These are phyloP conservation scores for Termitomyces sp. DNA, from an alignment of 768 basidiomycete species.

Conservation along the genomic window DNA sequence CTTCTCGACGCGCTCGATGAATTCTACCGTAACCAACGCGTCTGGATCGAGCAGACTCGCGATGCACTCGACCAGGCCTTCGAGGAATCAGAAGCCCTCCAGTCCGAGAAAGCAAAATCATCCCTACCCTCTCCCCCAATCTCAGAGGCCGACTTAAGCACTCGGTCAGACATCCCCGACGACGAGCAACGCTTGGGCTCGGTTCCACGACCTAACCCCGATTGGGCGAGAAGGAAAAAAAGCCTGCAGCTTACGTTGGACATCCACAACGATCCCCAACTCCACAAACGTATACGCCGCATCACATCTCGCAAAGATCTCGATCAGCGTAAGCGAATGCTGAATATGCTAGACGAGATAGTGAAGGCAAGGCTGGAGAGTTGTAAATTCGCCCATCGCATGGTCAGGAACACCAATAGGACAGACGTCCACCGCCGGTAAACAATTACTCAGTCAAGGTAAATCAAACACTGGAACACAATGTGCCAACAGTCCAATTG, in stretches of 20 bases:
- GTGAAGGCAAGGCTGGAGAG: constrained; percentile 76
- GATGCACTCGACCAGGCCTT: constrained; percentile 43
- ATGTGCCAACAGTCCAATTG: background rate
- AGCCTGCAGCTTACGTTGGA: constrained; percentile 48
- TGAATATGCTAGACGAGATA: constrained; percentile 69
- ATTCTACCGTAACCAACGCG: constrained; percentile 69
- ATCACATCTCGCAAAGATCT: constrained; percentile 15
- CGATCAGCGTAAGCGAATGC: constrained; percentile 42
- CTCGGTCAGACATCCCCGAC: background rate
- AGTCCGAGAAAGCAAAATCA: background rate
- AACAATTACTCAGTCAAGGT: constrained; percentile 9
- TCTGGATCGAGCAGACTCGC: constrained; percentile 69
- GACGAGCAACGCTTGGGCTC: constrained; percentile 19
- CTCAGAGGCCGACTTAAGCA: constrained; percentile 9
- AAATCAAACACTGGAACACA: background rate
- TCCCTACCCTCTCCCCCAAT: constrained; percentile 8
- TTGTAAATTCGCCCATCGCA: constrained; percentile 60
- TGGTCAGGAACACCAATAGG: constrained; percentile 45
- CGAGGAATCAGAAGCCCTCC: constrained; percentile 1
- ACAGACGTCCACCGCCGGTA: constrained; percentile 26
- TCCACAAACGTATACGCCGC: constrained; percentile 18
- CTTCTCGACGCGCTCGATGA: constrained; percentile 63
- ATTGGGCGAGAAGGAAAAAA: constrained; percentile 59
- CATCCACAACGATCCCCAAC: constrained; percentile 17
- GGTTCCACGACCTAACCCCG: constrained; percentile 24